Percentiles rank a stretch among this genome's conserved stretches.
These are phyloP conservation scores for Curvularia eragrostidis DNA, from an alignment of 2,329 filamentous ascomycete genomes.

Conservation along the genomic window DNA sequence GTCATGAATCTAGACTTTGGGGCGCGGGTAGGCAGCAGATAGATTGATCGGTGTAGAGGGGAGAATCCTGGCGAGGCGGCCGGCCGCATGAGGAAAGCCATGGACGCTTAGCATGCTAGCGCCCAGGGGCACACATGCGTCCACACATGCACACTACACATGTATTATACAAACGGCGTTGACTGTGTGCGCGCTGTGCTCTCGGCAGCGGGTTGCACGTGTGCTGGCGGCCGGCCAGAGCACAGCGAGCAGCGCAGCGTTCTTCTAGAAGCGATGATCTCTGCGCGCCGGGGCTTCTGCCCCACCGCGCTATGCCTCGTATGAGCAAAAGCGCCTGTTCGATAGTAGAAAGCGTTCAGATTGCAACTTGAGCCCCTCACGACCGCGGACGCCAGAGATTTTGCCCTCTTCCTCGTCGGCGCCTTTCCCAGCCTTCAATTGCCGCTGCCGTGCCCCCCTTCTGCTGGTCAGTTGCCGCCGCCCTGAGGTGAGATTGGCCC, in stretches of 20 bases:
- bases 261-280: conserved; percentile 22
- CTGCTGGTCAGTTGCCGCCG: conserved; percentile 3
- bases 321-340: conserved; percentile 17
- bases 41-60: conserved; percentile 7
- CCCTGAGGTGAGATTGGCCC: conserved; percentile 8
- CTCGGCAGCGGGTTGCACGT: neutral
- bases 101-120: neutral
- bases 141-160: no score
- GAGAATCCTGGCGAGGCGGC: conserved; percentile 1
- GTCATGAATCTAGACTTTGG: neutral
- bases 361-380: conserved; percentile 16
- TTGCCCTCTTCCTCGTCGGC: conserved; percentile 5
- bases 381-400: conserved; percentile 18
- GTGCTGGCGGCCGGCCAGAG: conserved; percentile 5
- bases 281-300: conserved; percentile 7
- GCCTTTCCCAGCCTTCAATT: conserved; percentile 5
- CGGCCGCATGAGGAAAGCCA: conserved; percentile 10
- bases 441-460: conserved; percentile 1
- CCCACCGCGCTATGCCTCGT: conserved; percentile 16
- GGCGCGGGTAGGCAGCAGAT: conserved; percentile 1
- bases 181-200: neutral
- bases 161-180: no score
- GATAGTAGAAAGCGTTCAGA: conserved; percentile 15
- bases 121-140: neutral
- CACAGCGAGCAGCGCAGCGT: neutral